A percentile compares a stretch with the other conserved stretches of the same genome.
Conservation (phyloP, 805 yeast genomes). For the Saccharomycopsis synnaedendra region DNA sequence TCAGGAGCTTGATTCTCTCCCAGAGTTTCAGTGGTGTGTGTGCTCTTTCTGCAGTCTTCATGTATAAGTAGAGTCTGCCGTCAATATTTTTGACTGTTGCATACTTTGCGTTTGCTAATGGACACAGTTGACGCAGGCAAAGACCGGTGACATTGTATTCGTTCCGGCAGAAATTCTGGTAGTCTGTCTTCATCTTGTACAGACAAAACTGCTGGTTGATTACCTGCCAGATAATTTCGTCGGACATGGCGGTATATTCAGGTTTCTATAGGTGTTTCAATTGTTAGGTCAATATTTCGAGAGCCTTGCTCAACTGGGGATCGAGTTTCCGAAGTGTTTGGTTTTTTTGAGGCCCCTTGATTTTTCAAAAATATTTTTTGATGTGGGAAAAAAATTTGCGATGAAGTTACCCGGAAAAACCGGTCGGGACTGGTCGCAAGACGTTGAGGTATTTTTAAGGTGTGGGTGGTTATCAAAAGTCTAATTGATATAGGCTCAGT, state of each 20-base stretch:
- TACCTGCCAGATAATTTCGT: slow-evolving; percentile 94
- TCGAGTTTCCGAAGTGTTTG: too few species aligned
- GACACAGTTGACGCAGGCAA: slow-evolving; percentile 90
- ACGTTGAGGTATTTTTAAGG: too few species aligned
- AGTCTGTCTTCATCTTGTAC: slow-evolving; percentile 78
- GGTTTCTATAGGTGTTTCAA: too few species aligned
- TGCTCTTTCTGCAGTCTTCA: slow-evolving; percentile 96
- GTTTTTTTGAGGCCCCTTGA: too few species aligned
- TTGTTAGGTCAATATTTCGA: too few species aligned
- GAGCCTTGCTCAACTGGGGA: too few species aligned
- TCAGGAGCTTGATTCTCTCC: slow-evolving; percentile 88
- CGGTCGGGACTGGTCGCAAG: too few species aligned
- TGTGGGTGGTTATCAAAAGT: too few species aligned
- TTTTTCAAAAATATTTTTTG: too few species aligned
- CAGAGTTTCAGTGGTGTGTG: slow-evolving; percentile 90
- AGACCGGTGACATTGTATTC: slow-evolving; percentile 94
- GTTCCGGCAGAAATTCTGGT: slow-evolving; percentile 88
- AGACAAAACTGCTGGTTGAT: slow-evolving; percentile 94
- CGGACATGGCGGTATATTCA: slow-evolving; percentile 29
- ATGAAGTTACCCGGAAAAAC: too few species aligned
- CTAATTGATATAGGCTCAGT: too few species aligned
- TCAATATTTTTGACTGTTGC: slow-evolving; percentile 78
- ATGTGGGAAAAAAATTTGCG: too few species aligned
- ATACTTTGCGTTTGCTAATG: slow-evolving; percentile 86
- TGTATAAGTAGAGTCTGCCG: slow-evolving; percentile 74